Conservation (phyloP, 768 basidiomycete species). For the Aureoboletus auriporus region DNA sequence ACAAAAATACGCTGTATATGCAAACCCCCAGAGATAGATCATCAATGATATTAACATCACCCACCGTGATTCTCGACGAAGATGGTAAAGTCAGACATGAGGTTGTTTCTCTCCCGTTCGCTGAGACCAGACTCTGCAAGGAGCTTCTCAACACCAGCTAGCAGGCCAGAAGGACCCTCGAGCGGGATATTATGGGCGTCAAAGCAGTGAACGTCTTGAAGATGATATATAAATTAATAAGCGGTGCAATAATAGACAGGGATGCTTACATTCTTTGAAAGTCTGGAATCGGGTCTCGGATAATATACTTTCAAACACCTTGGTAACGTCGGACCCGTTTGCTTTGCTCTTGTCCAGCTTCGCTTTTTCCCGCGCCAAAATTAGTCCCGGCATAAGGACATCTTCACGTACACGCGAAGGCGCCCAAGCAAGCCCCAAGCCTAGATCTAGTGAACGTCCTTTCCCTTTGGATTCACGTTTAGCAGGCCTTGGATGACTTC, state of each 20-base stretch:
- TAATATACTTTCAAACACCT: slow-evolving; percentile 32
- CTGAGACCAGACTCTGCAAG: slow-evolving; percentile 47
- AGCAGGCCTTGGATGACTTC: slow-evolving; percentile 7
- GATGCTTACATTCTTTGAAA: slow-evolving; percentile 61
- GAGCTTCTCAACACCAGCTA: slow-evolving; percentile 59
- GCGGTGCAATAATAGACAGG: slow-evolving; percentile 2
- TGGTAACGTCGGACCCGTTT: slow-evolving; percentile 32
- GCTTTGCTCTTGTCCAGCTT: slow-evolving; percentile 17
- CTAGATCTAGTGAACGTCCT: slow-evolving; percentile 70
- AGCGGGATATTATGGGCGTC: slow-evolving; percentile 73
- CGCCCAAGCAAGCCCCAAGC: slow-evolving; percentile 69
- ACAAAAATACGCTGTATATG: not conserved
- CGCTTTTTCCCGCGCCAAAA: slow-evolving; percentile 27
- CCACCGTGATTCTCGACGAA: slow-evolving; percentile 43
- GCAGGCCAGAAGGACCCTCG: slow-evolving; percentile 67
- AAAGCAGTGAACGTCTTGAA: slow-evolving; percentile 68
- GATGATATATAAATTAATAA: slow-evolving; percentile 9
- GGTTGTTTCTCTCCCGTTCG: slow-evolving; percentile 42
- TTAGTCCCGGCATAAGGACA: slow-evolving; percentile 47
- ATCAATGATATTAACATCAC: slow-evolving; percentile 7
- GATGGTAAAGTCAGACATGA: slow-evolving; percentile 58
- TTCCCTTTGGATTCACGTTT: slow-evolving; percentile 38
- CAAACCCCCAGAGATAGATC: slow-evolving; percentile 2
- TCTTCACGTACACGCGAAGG: slow-evolving; percentile 64
- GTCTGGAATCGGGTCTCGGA: slow-evolving; percentile 35